These are phyloP conservation scores for Syzygium aqueum DNA, from an alignment of 345 rosid species.

Conservation along the genomic window DNA sequence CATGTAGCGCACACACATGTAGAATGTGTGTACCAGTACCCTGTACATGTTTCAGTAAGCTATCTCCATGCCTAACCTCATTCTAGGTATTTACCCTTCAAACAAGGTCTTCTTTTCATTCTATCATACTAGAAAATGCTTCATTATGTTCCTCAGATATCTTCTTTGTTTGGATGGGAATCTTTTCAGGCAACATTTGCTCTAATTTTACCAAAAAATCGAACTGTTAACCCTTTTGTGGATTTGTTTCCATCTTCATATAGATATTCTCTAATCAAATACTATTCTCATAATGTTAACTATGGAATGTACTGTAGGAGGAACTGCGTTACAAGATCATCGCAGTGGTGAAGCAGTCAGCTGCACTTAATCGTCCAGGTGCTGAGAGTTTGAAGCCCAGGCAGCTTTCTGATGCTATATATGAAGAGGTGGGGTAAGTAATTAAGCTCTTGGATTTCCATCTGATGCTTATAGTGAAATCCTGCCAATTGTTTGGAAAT, in stretches of 20 bases:
- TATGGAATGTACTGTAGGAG: constrained; percentile 29
- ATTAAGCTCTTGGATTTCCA: neutral
- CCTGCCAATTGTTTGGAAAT: neutral
- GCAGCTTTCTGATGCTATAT: constrained; percentile 83
- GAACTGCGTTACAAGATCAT: constrained; percentile 59
- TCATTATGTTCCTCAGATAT: neutral
- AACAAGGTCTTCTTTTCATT: neutral
- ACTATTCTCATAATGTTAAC: neutral
- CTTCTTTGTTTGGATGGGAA: neutral
- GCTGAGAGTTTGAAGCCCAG: constrained; percentile 74
- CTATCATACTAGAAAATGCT: neutral
- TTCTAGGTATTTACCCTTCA: neutral
- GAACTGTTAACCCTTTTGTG: neutral
- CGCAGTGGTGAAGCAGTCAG: constrained; percentile 61
- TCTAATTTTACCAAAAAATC: neutral
- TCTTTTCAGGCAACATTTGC: neutral
- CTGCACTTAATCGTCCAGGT: constrained; percentile 33
- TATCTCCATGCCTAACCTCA: neutral
- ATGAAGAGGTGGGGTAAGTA: constrained; percentile 74
- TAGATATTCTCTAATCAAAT: neutral
- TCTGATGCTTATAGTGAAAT: neutral
- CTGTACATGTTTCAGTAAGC: neutral
- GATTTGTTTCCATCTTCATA: neutral
- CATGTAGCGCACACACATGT: neutral
- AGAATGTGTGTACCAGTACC: neutral